phyloP scores from a whole-genome alignment of 2,329 filamentous ascomycete species.

The Didymella glomerata region DNA sequence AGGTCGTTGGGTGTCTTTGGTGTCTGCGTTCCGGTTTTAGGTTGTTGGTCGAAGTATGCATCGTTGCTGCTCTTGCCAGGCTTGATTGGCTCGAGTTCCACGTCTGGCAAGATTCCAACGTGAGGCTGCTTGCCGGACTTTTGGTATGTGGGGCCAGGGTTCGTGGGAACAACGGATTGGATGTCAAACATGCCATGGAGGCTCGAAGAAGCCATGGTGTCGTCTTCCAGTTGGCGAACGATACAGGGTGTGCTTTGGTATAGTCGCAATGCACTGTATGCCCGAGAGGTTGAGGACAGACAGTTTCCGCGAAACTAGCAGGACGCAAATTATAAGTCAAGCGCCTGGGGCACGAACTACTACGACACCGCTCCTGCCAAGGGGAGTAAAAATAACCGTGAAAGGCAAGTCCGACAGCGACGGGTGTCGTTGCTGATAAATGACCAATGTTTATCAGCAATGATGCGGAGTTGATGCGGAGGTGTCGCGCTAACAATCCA shows the following conservation, averaged over 20 bases:
- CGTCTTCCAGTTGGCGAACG: not conserved
- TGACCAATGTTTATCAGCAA: constrained; percentile 6
- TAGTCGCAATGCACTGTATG: not conserved
- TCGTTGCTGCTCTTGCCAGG: constrained; percentile 26
- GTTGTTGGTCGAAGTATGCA: constrained; percentile 25
- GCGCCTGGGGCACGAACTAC: constrained; percentile 1
- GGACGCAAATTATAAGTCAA: not conserved
- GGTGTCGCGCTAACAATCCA: constrained; percentile 14
- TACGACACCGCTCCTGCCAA: not conserved
- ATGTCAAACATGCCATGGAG: constrained; percentile 56
- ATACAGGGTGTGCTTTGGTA: not conserved
- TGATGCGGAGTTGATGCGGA: constrained; percentile 14
- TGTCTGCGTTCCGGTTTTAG: constrained; percentile 27
- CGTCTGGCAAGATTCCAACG: constrained; percentile 34
- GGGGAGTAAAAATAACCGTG: constrained; percentile 15
- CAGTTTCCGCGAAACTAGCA: not conserved
- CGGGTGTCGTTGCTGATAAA: constrained; percentile 39
- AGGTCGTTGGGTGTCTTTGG: constrained; percentile 54
- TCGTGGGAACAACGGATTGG: constrained; percentile 47
- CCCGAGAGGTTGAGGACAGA: not conserved
- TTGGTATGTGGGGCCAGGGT: constrained; percentile 50
- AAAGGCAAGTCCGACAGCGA: constrained; percentile 17
- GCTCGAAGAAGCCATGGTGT: constrained; percentile 47
- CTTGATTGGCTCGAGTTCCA: constrained; percentile 48
- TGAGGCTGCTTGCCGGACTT: constrained; percentile 32